Conservation (phyloP, 768 basidiomycete genomes). For the Xanthoconium stramineum region DNA sequence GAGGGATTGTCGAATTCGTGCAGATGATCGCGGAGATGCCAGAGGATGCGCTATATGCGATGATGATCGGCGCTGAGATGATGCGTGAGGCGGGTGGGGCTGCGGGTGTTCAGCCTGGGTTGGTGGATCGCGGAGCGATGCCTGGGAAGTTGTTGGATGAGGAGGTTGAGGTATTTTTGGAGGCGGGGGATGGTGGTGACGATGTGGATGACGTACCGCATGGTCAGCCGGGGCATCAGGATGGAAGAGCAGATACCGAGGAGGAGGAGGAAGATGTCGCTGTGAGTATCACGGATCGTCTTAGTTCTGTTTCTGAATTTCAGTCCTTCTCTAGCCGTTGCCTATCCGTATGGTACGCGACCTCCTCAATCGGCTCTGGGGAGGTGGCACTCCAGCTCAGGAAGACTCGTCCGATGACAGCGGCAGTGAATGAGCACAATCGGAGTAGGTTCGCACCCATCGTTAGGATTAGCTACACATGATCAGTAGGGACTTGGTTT, state of each 20-base stretch:
- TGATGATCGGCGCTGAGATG: slow-evolving; percentile 49
- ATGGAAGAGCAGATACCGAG: slow-evolving; percentile 18
- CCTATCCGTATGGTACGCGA: slow-evolving; percentile 57
- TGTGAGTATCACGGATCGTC: slow-evolving; percentile 33
- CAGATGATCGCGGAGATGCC: slow-evolving; percentile 53
- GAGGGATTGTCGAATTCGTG: slow-evolving; percentile 62
- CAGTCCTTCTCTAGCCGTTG: slow-evolving; percentile 44
- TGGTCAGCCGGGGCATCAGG: slow-evolving; percentile 22
- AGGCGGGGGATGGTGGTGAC: slow-evolving; percentile 22
- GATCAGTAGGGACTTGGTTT: too few species aligned
- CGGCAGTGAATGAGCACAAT: not conserved
- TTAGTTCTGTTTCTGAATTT: not conserved
- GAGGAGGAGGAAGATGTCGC: slow-evolving; percentile 42
- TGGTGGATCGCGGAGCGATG: slow-evolving; percentile 30
- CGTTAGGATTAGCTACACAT: too few species aligned
- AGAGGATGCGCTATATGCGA: slow-evolving; percentile 56
- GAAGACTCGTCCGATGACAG: slow-evolving; percentile 24
- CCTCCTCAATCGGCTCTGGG: slow-evolving; percentile 60
- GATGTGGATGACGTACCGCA: slow-evolving; percentile 22
- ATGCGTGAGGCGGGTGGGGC: slow-evolving; percentile 31
- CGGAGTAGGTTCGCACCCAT: too few species aligned
- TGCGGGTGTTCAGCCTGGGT: slow-evolving; percentile 24
- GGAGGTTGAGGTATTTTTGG: slow-evolving; percentile 22
- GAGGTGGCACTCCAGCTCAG: slow-evolving; percentile 25
- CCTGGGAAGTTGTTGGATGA: slow-evolving; percentile 48